Evolutionary conservation across 345 rosid species (phyloP).

Genomic region (Euclidium syriacum): DNA sequence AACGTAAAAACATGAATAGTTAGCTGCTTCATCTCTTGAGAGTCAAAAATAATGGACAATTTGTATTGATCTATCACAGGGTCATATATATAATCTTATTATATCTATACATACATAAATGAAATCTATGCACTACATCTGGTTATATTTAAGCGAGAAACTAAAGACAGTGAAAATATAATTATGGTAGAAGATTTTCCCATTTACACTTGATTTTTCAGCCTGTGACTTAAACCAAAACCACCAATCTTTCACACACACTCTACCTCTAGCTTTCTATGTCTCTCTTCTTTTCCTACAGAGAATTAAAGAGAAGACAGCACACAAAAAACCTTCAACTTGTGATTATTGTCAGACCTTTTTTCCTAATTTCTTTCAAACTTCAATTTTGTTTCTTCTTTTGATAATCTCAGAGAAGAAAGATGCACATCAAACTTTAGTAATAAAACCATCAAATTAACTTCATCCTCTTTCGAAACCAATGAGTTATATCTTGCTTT

Average conservation of each 20-base stretch:
- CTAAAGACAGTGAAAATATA: background rate
- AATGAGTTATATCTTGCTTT: background rate
- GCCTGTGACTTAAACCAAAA: slow-evolving; percentile 22
- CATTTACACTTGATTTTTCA: slow-evolving; percentile 16
- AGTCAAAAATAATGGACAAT: too few species aligned
- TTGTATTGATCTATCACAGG: too few species aligned
- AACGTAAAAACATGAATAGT: too few species aligned
- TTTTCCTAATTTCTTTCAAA: background rate
- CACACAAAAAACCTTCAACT: slow-evolving; percentile 9
- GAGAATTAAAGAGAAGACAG: slow-evolving; percentile 3
- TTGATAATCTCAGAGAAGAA: too few species aligned
- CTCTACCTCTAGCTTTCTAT: too few species aligned
- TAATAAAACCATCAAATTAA: slow-evolving; percentile 3
- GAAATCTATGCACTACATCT: background rate
- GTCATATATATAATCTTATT: too few species aligned
- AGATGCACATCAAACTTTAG: slow-evolving; percentile 14
- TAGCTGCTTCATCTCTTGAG: too few species aligned
- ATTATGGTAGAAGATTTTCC: background rate
- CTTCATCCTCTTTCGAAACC: background rate
- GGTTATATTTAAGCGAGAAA: too few species aligned
- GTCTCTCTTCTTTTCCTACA: background rate
- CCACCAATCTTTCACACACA: background rate
- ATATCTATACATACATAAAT: too few species aligned
- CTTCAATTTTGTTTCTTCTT: background rate
- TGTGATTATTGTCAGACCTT: slow-evolving; percentile 20